A percentile compares a stretch with the other conserved stretches of the same genome.
phyloP scores from a whole-genome alignment of 768 basidiomycete genomes.

The Lactarius tabidus region DNA sequence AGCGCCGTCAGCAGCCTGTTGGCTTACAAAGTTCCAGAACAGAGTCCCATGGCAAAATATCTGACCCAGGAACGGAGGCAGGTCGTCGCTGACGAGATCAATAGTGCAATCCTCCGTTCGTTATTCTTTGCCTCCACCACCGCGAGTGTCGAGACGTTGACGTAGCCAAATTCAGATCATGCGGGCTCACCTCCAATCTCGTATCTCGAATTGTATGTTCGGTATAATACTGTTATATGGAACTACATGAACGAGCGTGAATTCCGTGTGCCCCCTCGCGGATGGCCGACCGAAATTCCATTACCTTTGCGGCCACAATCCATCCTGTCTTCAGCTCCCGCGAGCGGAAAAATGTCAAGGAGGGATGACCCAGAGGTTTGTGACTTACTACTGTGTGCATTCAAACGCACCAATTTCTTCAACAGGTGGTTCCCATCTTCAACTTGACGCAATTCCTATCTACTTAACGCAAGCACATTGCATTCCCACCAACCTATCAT shows the following conservation, averaged over 20 bases:
- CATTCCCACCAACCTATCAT: background rate
- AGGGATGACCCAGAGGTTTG: slow-evolving; percentile 18
- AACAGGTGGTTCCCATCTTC: slow-evolving; percentile 15
- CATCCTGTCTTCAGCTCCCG: background rate
- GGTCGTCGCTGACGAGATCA: slow-evolving; percentile 82
- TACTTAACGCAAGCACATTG: slow-evolving; percentile 5
- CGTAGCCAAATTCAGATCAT: slow-evolving; percentile 40
- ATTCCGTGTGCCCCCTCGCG: slow-evolving; percentile 39
- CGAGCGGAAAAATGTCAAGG: slow-evolving; percentile 10
- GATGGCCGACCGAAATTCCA: slow-evolving; percentile 41
- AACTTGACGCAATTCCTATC: slow-evolving; percentile 18
- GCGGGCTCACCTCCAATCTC: slow-evolving; percentile 51
- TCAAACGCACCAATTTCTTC: background rate
- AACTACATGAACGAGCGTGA: slow-evolving; percentile 47
- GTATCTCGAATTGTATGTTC: slow-evolving; percentile 56
- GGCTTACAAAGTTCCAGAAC: slow-evolving; percentile 79
- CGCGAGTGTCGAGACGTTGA: background rate
- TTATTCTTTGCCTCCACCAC: slow-evolving; percentile 16
- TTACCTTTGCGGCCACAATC: slow-evolving; percentile 37
- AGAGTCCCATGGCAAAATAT: slow-evolving; percentile 71
- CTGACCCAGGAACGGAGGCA: slow-evolving; percentile 73
- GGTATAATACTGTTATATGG: slow-evolving; percentile 65
- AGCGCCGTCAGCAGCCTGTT: slow-evolving; percentile 71
- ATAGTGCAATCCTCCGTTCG: slow-evolving; percentile 81
- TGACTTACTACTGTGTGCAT: background rate